phyloP scores from a whole-genome alignment of 495 filamentous ascomycete genomes.

The Aspergillus campestris region DNA sequence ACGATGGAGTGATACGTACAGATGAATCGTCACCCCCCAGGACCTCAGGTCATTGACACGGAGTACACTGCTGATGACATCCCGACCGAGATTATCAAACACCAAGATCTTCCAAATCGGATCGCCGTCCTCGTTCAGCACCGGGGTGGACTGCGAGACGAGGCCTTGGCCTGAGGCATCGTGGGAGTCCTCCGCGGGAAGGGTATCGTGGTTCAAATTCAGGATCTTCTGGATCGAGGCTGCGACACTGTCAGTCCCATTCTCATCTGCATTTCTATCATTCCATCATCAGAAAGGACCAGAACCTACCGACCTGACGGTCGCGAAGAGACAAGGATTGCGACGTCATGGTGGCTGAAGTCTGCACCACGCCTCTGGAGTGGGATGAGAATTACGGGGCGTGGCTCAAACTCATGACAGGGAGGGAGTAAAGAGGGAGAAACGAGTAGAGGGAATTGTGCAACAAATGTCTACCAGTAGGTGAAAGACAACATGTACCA shows the following conservation, averaged over 20 bases:
- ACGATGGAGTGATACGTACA: conserved; percentile 42
- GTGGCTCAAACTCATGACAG: conserved; percentile 17
- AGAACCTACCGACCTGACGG: conserved; percentile 83
- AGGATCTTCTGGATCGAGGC: conserved; percentile 93
- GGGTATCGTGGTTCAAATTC: conserved; percentile 75
- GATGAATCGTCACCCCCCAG: conserved; percentile 95
- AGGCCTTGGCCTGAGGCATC: conserved; percentile 51
- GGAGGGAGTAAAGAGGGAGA: not conserved
- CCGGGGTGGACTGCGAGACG: conserved; percentile 62
- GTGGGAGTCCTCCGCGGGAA: conserved; percentile 47
- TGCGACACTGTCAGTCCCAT: conserved; percentile 26
- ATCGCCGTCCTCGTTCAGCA: conserved; percentile 81
- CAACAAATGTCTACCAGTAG: not conserved
- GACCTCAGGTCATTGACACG: conserved; percentile 85
- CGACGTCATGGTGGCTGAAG: conserved; percentile 53
- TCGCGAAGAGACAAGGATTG: conserved; percentile 76
- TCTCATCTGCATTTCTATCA: conserved; percentile 9
- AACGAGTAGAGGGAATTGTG: not conserved
- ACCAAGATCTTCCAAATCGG: conserved; percentile 68
- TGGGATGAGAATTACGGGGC: conserved; percentile 9
- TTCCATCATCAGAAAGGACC: conserved; percentile 38
- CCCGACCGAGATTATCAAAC: conserved; percentile 60
- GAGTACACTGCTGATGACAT: conserved; percentile 87
- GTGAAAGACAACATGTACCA: not conserved
- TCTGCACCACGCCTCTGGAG: not conserved